Base-by-base conservation (phyloP, 1,284 basidiomycete genomes). In the Chondrostereum purpureum region DNA sequence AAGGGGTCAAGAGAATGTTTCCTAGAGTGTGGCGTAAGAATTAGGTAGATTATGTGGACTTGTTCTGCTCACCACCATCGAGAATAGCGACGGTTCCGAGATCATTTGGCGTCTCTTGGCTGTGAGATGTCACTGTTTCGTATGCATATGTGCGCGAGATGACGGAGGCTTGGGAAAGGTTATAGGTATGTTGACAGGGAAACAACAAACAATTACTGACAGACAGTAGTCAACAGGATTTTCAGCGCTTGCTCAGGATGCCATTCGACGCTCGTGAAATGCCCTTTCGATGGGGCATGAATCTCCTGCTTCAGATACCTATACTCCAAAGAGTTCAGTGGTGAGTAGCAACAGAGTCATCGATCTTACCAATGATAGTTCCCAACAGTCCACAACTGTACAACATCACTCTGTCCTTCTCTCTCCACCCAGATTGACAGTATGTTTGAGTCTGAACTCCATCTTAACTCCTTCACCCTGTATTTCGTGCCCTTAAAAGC, bases 261-360 rank as follows among this genome's bases (percentile, higher is more conserved):
- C 95, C 95, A 97, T 18, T 58, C 54, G 13, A 93, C 69, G 1
- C 74, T 79, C 1, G 78, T 84, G 57, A 92, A 89, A 27, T 77
- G 74, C 14, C 62, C 65, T 11, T 62, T 58, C 3, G 58, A 44
- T 0, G 74, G 70, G 0, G 84, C 78, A 12, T 64, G 56, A 39
- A 95, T 69, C 58, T 94, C 90, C 59, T 93, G 89, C 64, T 96
- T 96, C 47, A 98, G 75, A 64, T 95, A 91, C 87, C 87, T 88
- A 44, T 45, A 16, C 40, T 27, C 37, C 17, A 39, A 23, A 50
- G n/a, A 52, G 38, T 20, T 10, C 12, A 16, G 36, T 38, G 36
- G 16, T 10, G 16, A 16, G 16, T 10, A 38, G 12, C 16, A 10
- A 38, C 8, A 38, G 36, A 38, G 36, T 8, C 36, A 38, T 10